Evolutionary conservation across 371 early-diverging fungal species (phyloP).

Genomic region (Haplosporangium sp.): DNA sequence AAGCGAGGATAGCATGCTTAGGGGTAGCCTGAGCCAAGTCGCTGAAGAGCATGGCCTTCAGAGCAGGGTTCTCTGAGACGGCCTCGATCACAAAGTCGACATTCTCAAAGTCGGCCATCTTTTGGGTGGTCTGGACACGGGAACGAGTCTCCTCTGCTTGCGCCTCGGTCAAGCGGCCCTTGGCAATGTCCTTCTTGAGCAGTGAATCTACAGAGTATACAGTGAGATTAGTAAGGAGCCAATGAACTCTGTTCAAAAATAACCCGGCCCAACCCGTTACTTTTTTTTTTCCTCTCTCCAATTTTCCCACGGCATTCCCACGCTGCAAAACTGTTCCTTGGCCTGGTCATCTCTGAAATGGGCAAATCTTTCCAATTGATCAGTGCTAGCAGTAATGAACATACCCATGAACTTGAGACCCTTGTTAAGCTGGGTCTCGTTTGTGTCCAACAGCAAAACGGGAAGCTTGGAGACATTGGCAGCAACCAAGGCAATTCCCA

Average conservation of each 20-base stretch:
- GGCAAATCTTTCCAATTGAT: not conserved
- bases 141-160: constrained; percentile 75
- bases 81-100: constrained; percentile 96
- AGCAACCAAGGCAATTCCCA: constrained; percentile 96
- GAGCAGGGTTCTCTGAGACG: constrained; percentile 89
- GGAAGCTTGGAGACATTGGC: constrained; percentile 85
- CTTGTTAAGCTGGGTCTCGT: constrained; percentile 82
- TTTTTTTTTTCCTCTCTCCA: constrained; percentile 2
- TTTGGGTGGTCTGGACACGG: constrained; percentile 73
- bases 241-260: not conserved
- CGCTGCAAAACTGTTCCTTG: not conserved
- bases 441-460: constrained; percentile 87
- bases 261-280: not conserved
- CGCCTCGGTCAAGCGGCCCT: constrained; percentile 85
- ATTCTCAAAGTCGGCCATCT: constrained; percentile 66
- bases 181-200: constrained; percentile 90
- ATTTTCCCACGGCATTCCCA: constrained; percentile 30
- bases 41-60: constrained; percentile 88
- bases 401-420: constrained; percentile 86
- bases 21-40: constrained; percentile 79
- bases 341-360: not conserved
- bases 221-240: not conserved
- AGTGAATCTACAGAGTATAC: constrained; percentile 70
- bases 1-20: constrained; percentile 87
- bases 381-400: not conserved